Conservation (phyloP, 768 basidiomycete species). For the Auricularia heimuer region DNA sequence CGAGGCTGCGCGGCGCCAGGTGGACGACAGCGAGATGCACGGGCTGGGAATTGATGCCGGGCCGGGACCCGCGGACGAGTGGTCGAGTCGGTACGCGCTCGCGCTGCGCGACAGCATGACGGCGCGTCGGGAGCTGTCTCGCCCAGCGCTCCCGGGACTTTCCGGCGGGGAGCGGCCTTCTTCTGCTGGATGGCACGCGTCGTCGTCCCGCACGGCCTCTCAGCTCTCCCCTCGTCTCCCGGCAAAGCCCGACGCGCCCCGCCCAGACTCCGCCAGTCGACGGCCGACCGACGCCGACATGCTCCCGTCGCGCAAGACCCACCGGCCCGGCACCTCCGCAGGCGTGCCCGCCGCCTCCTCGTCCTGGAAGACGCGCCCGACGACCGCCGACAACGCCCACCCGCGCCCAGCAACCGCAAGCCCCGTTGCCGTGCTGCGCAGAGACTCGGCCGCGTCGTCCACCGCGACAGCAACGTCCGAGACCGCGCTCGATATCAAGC, state of each 20-base stretch:
- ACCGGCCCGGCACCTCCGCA: not conserved
- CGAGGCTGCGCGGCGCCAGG: not conserved
- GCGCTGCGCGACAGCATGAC: not conserved
- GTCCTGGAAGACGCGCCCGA: not conserved
- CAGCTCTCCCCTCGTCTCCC: too few species aligned
- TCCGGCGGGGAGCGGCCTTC: too few species aligned
- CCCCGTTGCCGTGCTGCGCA: not conserved
- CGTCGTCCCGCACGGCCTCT: too few species aligned
- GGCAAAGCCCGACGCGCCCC: too few species aligned
- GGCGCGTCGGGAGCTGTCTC: not conserved
- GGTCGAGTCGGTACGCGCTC: not conserved
- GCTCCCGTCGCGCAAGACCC: not conserved
- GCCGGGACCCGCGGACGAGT: not conserved
- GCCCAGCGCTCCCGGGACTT: too few species aligned
- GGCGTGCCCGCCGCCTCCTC: not conserved
- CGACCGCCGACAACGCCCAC: not conserved
- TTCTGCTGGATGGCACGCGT: too few species aligned
- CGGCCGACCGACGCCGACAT: not conserved
- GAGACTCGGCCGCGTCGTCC: not conserved
- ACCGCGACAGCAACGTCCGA: not conserved
- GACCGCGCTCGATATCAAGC: conserved; percentile 5
- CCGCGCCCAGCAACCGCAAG: not conserved
- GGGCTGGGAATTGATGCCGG: not conserved
- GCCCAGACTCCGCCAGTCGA: not conserved
- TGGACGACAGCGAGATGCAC: not conserved